phyloP scores from a whole-genome alignment of 345 rosid genomes.

The Arabidopsis thaliana region TAIR10.1 NC_003076.8:2645501-2646000 shows the following conservation, averaged over 20 bases:
- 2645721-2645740: constrained; percentile 80
- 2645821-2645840: constrained; percentile 38
- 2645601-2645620: constrained; percentile 51
- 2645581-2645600: constrained; percentile 6
- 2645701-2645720: constrained; percentile 63
- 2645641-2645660: constrained; percentile 98
- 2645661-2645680: constrained; percentile 94
- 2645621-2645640: constrained; percentile 98
- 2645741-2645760: constrained; percentile 76
- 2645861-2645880: constrained; percentile 13
- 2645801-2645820: constrained; percentile 65
- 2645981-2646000: constrained; percentile 79
- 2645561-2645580: constrained; percentile 18
- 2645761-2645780: constrained; percentile 83
- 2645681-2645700: constrained; percentile 87
- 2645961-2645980: constrained; percentile 88
- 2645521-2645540: constrained; percentile 13
- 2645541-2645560: constrained; percentile 17
- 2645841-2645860: constrained; percentile 29
- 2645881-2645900: constrained; percentile 87
- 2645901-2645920: constrained; percentile 94
- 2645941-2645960: constrained; percentile 93
- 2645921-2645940: constrained; percentile 86
- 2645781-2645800: constrained; percentile 89
- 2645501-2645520: constrained; percentile 15